phyloP scores from a whole-genome alignment of 768 basidiomycete species.

The Obba rivulosa region DNA sequence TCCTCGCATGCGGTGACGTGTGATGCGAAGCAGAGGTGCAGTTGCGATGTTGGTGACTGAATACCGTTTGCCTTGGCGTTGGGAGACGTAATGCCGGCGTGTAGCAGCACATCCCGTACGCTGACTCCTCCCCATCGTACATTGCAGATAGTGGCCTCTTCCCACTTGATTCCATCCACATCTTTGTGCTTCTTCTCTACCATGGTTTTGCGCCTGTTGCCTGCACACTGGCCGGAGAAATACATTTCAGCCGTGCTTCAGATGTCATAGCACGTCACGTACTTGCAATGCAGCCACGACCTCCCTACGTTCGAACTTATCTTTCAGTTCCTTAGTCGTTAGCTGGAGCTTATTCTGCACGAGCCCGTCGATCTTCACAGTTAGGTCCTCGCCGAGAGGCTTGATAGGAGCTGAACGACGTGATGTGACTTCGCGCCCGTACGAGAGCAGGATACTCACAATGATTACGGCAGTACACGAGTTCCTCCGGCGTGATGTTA shows the following conservation, averaged over 20 bases:
- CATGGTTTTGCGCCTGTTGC: conserved; percentile 24
- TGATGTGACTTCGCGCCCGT: not conserved
- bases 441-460: not conserved
- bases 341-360: conserved; percentile 15
- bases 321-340: conserved; percentile 18
- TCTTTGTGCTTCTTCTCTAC: conserved; percentile 9
- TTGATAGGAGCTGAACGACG: conserved; percentile 40
- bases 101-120: conserved; percentile 15
- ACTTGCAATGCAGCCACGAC: conserved; percentile 25
- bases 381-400: conserved; percentile 39
- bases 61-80: not conserved
- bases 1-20: conserved; percentile 14
- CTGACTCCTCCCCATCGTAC: conserved; percentile 54
- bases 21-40: conserved; percentile 16
- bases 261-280: not conserved
- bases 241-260: not conserved
- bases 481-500: conserved; percentile 52
- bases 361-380: conserved; percentile 4
- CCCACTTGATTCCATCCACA: conserved; percentile 24
- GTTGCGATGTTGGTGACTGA: conserved; percentile 9
- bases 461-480: conserved; percentile 73
- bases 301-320: conserved; percentile 14
- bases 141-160: conserved; percentile 65
- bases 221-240: conserved; percentile 17
- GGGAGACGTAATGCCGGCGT: conserved; percentile 5